Conservation (phyloP, 2,329 filamentous ascomycete genomes). For the Macrophomina phaseolina region DNA sequence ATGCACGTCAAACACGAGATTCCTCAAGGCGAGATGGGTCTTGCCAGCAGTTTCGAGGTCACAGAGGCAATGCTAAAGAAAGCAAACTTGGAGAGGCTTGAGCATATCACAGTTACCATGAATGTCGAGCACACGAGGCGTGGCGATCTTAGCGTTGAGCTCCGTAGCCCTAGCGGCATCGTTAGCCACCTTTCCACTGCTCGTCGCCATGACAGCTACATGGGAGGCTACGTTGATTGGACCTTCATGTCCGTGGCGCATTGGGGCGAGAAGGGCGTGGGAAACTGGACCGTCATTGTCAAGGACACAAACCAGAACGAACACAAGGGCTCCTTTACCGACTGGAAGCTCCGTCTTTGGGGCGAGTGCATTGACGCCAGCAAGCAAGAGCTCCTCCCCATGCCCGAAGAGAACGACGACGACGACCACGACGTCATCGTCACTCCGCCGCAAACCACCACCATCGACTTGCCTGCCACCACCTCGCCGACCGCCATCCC, state of each 20-base stretch:
- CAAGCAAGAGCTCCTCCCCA: conserved; percentile 75
- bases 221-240: conserved; percentile 86
- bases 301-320: conserved; percentile 83
- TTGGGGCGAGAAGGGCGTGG: conserved; percentile 88
- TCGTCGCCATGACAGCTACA: conserved; percentile 70
- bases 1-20: conserved; percentile 85
- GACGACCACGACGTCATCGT: conserved; percentile 73
- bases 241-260: conserved; percentile 99
- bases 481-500: conserved; percentile 52
- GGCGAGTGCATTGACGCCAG: conserved; percentile 81
- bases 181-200: conserved; percentile 82
- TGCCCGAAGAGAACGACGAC: conserved; percentile 84
- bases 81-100: conserved; percentile 83
- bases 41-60: conserved; percentile 81
- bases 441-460: conserved; percentile 65
- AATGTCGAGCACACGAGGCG: conserved; percentile 87
- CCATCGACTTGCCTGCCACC: conserved; percentile 52
- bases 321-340: conserved; percentile 76
- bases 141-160: conserved; percentile 90
- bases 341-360: conserved; percentile 96
- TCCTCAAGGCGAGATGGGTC: conserved; percentile 80
- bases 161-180: conserved; percentile 81
- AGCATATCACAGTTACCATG: conserved; percentile 98
- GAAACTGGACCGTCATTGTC: conserved; percentile 89
- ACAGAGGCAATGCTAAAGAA: conserved; percentile 79